Conservation (phyloP, 176 grass and related monocot species). For the Avena insularis region DNA sequence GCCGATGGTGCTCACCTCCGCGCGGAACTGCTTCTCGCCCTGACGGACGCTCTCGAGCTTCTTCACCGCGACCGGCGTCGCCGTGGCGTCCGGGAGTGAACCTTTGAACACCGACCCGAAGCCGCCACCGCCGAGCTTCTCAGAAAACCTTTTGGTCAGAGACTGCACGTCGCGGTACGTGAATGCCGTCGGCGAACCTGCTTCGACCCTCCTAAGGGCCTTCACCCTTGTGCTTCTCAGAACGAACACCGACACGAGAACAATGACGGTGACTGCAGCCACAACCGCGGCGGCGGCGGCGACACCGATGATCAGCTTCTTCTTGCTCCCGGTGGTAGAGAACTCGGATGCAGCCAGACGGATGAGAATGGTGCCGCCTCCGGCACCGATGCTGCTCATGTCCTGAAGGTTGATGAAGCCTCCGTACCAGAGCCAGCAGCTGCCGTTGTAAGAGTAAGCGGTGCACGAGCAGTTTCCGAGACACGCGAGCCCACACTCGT, state of each 20-base stretch:
- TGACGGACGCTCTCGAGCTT: conserved; percentile 42
- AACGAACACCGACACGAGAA: neutral
- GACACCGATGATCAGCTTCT: conserved; percentile 7
- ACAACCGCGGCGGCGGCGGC: conserved; percentile 19
- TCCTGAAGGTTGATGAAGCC: conserved; percentile 54
- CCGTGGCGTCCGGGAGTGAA: neutral
- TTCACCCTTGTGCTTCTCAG: neutral
- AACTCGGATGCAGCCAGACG: conserved; percentile 57
- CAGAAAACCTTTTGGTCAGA: conserved; percentile 55
- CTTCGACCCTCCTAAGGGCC: neutral
- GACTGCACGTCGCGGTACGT: conserved; percentile 53
- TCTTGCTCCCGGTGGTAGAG: neutral
- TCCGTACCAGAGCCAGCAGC: conserved; percentile 54
- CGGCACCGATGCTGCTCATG: neutral
- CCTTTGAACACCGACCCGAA: conserved; percentile 67
- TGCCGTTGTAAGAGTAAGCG: conserved; percentile 44
- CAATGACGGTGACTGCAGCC: neutral
- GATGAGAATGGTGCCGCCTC: conserved; percentile 43
- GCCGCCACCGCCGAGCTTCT: conserved; percentile 52
- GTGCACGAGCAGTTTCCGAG: conserved; percentile 60
- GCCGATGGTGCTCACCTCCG: conserved; percentile 42
- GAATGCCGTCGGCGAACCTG: conserved; percentile 46
- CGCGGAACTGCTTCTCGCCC: conserved; percentile 63
- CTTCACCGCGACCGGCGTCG: conserved; percentile 44
- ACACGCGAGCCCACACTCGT: conserved; percentile 49